Percentiles rank a stretch among this genome's conserved stretches.
Evolutionary conservation across 805 yeast species (phyloP).

Genomic region (Wickerhamomyces tratensis): DNA sequence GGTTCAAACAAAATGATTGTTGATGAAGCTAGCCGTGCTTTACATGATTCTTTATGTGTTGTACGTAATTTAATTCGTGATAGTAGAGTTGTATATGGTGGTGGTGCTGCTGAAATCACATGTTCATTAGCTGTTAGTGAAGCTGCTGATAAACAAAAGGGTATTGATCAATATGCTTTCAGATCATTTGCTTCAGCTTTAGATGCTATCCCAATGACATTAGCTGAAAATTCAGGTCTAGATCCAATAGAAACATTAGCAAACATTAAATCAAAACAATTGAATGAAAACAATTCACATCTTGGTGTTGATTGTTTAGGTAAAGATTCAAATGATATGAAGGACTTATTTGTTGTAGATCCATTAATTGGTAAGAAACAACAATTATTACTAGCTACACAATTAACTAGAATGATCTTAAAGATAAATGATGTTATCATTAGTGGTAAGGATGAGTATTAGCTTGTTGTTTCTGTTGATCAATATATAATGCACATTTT

Average conservation of each 20-base stretch:
- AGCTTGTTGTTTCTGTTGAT: neutral
- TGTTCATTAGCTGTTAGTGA: conserved; percentile 86
- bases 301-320: conserved; percentile 95
- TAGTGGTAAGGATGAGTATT: conserved; percentile 73
- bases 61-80: conserved; percentile 92
- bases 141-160: conserved; percentile 87
- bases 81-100: conserved; percentile 95
- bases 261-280: conserved; percentile 74
- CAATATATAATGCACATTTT: too few species aligned
- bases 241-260: conserved; percentile 90
- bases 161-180: conserved; percentile 97
- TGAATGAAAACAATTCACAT: conserved; percentile 55
- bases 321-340: conserved; percentile 84
- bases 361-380: conserved; percentile 97
- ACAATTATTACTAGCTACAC: conserved; percentile 92
- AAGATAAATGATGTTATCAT: conserved; percentile 95
- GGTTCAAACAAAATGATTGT: conserved; percentile 98
- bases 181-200: conserved; percentile 88
- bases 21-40: conserved; percentile 93
- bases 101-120: conserved; percentile 96
- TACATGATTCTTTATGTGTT: conserved; percentile 94
- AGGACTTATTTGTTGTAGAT: conserved; percentile 87
- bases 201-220: conserved; percentile 86
- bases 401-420: conserved; percentile 93
- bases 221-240: conserved; percentile 95